Base-by-base conservation (phyloP, 2,329 filamentous ascomycete species). In the Trichoderma koningiopsis region DNA sequence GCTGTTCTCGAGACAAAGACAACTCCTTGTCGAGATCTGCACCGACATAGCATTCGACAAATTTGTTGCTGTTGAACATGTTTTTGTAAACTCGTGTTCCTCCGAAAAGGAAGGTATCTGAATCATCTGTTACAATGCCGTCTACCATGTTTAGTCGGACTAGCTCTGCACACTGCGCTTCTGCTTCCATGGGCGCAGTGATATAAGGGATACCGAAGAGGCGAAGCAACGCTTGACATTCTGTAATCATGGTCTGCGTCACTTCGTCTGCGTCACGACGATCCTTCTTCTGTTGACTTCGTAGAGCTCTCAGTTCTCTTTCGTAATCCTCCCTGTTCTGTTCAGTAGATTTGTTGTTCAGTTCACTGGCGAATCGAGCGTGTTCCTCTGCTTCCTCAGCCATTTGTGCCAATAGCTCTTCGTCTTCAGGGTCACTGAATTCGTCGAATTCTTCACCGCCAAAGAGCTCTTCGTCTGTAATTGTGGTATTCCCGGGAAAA, bases 51-150 rank as follows among this genome's bases (percentile, higher is more conserved):
- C 96, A 98, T 81, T 99, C 96, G 53, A 99, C 96, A 75, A 93
- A 97, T 78, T 99, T 99, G 79, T 96, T 96, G 75, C 93, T 91
- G 80, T 97, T 99, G 85, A 99, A 99, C 94, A 99, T 97, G 83
- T 99, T 99, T 80, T 99, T 99, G 85, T 99, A 99, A 27, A 99
- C 92, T 22, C 95, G 87, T 0, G 94, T 99, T 47, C 96, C 96
- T 22, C 96, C 96, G 79, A 99, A 99, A 0, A 99, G 87, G 76
- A 99, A 99, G 0, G 91, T 96, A 83, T 99, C 96, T 3, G 92
- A 96, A 78, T 99, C 96, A 76, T 99, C 96, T 0, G 96, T 99
- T 35, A 99, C 94, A 71, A 99, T 97, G 14, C 96, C 96, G 77
- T 99, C 96, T 10, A 99, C 96, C 0, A 98, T 88, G 0, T 93